phyloP scores from a whole-genome alignment of 495 filamentous ascomycete genomes.

The Aspergillus nanangensis region DNA sequence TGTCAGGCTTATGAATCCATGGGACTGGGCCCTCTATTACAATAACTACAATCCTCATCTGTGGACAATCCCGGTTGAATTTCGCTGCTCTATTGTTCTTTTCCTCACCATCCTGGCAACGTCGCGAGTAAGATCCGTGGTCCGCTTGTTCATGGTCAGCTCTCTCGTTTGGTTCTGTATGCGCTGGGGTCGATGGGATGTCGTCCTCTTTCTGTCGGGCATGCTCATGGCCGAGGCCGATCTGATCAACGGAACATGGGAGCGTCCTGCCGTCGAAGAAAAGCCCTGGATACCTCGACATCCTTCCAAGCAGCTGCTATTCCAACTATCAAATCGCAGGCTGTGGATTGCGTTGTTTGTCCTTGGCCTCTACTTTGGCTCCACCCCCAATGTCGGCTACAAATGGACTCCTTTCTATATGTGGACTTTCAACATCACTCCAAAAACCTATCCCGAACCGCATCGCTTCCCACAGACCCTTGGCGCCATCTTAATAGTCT shows the following conservation, averaged over 20 bases:
- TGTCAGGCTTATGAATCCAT: constrained; percentile 47
- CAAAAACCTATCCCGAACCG: constrained; percentile 36
- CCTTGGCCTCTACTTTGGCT: constrained; percentile 40
- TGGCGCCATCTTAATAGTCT: constrained; percentile 52
- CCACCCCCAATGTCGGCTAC: constrained; percentile 38
- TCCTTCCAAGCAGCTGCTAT: constrained; percentile 22
- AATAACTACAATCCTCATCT: constrained; percentile 62
- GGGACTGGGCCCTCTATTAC: constrained; percentile 50
- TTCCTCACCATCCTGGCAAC: constrained; percentile 57
- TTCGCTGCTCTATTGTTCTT: constrained; percentile 59
- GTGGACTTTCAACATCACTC: constrained; percentile 38
- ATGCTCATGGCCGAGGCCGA: constrained; percentile 57
- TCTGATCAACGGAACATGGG: constrained; percentile 45
- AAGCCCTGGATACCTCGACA: constrained; percentile 19
- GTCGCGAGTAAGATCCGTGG: constrained; percentile 39
- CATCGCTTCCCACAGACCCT: constrained; percentile 46
- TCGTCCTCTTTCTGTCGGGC: constrained; percentile 55
- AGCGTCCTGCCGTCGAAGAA: constrained; percentile 16
- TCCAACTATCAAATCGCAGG: constrained; percentile 40
- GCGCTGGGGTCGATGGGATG: constrained; percentile 53
- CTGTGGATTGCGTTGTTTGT: constrained; percentile 51
- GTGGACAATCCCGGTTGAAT: constrained; percentile 73
- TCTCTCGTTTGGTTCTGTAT: constrained; percentile 51
- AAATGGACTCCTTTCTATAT: constrained; percentile 43
- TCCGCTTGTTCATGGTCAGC: constrained; percentile 43